Evolutionary conservation across 2,329 filamentous ascomycete genomes (phyloP), one percentile per base, ranked within the genome.

Genomic region (Scytalidium sp.): DNA sequence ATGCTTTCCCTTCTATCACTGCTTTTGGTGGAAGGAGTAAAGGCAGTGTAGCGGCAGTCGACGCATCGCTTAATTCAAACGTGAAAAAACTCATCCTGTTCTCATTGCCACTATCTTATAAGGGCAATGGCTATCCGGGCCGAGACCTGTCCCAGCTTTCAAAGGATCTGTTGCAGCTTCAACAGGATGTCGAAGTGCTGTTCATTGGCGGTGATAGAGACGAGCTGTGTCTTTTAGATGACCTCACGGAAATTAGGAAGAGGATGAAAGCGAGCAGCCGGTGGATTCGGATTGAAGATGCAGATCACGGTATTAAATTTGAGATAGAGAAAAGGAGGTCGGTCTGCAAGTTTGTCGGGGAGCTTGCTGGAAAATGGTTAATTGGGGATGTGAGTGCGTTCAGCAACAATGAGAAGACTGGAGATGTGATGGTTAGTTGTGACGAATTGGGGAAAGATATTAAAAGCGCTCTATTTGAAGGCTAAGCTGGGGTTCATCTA

Each of bases 231-330:
- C 43, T 45, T 39, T 29, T 36, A 8, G 25, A 45, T 20, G 43
- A 45, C 32, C 43, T 45, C 43, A 25, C 25, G 21, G 43, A 32
- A 19, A 45, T 45, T 20, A 45, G 43, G 43, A 45, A 45, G 43
- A 19, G 43, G 22, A 45, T 45, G 43, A 32, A 45, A 19, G 43
- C 43, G 23, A 45, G 43, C 10, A 45, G 23, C n/a, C 32, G 43
- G 43, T 45, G 21, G 43, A 32, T 45, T 27, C 21, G 19, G 43
- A 45, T 45, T 21, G n/a, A 45, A 36, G 43, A n/a, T 45, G 43
- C 43, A 32, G 43, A 45, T 45, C 43, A 45, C 19, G 43, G 43
- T 32, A 45, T 45, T 27, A 45, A 15, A 45, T 45, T 45, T 45
- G 43, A 45, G 3, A 45, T 45, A 19, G 43, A 45, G 43, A 45